Base-by-base conservation (phyloP, 768 basidiomycete species). In the Lentinula boryana region DNA sequence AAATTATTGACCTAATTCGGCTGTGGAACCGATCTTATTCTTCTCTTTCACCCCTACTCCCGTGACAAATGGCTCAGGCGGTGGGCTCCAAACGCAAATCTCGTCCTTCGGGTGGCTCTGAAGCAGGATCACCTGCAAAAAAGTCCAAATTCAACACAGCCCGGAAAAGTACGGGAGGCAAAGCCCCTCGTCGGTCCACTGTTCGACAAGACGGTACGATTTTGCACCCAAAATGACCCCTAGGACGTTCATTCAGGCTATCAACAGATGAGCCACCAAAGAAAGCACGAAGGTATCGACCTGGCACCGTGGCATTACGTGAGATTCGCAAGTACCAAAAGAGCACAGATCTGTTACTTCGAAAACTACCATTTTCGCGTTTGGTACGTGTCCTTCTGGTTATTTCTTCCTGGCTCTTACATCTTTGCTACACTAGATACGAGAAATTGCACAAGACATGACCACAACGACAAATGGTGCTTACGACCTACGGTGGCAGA, bases 311-410 rank as follows among this genome's bases (percentile, higher is more conserved):
- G 61, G 95, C 95, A 36, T 76, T 98, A 63, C 84, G 89, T 48
- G 95, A 98, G 76, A 96, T 98, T 56, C 83, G 95, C 67, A 92
- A 89, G 70, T 98, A 97, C 72, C 95, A 98, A 72, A 93, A 91
- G 71, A 89, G 87, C 66, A 97, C 95, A 6, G 94, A 95, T 69
- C 78, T 97, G 46, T 77, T 98, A 62, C 76, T 98, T 60, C 83
- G 84, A 64, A 96, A 90, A 71, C 81, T 97, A 46, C 95, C 95
- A 0, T 98, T 98, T 71, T 90, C 93, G 51, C 91, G 95, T 66
- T 78, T 97, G 67, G 95, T 97, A 67, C 69, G 90, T 83, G 41
- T 51, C 10, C 21, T 56, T 51, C 40, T 38, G 48, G 43, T 52
- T 36, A 31, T 46, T 35, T 41, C 43, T 38, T 36, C 43, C 33